Conservation (phyloP, 257 asterid genomes). For the Cordia subcordata region DNA sequence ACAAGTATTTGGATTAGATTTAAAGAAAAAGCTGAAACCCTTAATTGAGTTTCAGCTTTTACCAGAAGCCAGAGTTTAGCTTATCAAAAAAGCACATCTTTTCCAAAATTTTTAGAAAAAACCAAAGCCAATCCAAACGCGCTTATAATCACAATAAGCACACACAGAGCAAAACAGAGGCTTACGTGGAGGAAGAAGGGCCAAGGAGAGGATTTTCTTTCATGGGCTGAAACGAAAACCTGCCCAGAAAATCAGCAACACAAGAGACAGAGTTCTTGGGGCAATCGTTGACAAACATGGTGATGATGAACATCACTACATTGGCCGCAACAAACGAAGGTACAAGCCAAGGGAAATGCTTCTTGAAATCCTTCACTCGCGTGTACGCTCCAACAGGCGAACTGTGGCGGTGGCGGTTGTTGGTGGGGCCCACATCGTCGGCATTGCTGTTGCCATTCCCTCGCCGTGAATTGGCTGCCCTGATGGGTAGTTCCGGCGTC, state of each 20-base stretch:
- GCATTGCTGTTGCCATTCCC: not conserved
- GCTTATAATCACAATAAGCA: not conserved
- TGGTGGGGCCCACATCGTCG: not conserved
- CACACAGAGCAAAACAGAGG: conserved; percentile 13
- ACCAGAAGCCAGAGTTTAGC: too few species aligned
- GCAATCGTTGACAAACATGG: conserved; percentile 75
- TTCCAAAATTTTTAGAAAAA: too few species aligned
- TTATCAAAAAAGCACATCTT: too few species aligned
- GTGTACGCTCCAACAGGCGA: conserved; percentile 14
- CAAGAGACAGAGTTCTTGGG: conserved; percentile 68
- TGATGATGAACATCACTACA: conserved; percentile 46
- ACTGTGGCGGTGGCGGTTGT: conserved; percentile 12
- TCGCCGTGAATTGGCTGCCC: not conserved
- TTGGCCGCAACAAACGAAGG: conserved; percentile 59
- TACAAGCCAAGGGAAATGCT: conserved; percentile 71
- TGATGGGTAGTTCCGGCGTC: not conserved
- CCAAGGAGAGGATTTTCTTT: conserved; percentile 89
- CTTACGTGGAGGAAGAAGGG: conserved; percentile 81
- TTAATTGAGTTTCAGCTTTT: too few species aligned
- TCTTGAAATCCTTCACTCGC: conserved; percentile 71
- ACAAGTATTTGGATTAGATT: too few species aligned
- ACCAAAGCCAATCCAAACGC: not conserved
- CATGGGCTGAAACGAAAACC: conserved; percentile 86
- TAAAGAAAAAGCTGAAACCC: too few species aligned
- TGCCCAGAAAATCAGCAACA: conserved; percentile 53